Evolutionary conservation across 208 protist species (phyloP), one percentile per base, ranked within the genome.

Genomic region (Wallacemonas sp.): DNA sequence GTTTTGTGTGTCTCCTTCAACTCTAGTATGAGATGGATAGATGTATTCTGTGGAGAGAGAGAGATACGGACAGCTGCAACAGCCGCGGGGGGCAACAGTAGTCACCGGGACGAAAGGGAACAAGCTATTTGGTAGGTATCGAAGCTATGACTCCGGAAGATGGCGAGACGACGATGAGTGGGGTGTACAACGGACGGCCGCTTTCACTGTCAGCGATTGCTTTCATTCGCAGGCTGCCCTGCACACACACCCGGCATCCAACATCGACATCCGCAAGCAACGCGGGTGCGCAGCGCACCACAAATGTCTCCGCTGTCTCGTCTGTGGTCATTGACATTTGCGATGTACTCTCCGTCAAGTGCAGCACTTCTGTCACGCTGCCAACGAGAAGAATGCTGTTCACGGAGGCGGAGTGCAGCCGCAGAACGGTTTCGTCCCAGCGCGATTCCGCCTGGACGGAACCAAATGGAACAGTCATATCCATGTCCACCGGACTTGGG

Each of bases 401-500:
- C 41, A 92, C 70, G 2, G 80, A 73, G 38, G 83, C 71, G n/a
- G 84, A 83, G 74, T 87, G 81, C 61, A 81, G 81, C 12, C 80
- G 74, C 48, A 96, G 43, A 38, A 93, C 80, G 29, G 83, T 87
- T 24, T 94, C 87, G 17, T 68, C 54, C 91, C 91, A 96, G 26
- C 65, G 48, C 24, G 32, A 29, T 36, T 75, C 29, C 24, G 61
- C 34, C 21, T 38, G 36, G 26, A 70, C 56, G 6, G 68, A 71
- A 36, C 82, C 77, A 74, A 94, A 96, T 16, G 91, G 91, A 3
- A 80, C 76, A 9, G 91, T 94, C 61, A 86, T 82, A 19, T 87
- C 78, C 41, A 96, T 76, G 68, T 96, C 88, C 1, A 96, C 91
- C 1, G 91, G 91, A 46, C 88, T 96, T 11, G 91, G 91, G 36